Evolutionary conservation across 805 yeast genomes (phyloP).

Genomic region (Yamadazyma sp.): DNA sequence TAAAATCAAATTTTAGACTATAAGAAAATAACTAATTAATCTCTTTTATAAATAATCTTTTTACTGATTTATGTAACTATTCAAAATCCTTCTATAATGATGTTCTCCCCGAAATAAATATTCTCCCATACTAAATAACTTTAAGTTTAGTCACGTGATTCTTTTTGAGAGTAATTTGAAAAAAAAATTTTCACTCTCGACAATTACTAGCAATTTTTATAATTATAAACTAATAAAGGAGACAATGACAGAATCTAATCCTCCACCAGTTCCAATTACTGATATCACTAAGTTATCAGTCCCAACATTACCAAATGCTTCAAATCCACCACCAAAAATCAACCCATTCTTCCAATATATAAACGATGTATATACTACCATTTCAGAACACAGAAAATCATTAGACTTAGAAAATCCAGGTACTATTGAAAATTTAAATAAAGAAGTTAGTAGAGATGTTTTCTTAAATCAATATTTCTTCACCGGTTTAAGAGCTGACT

Average conservation of each 20-base stretch:
- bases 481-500: conserved; percentile 95
- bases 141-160: too few relatives aligned
- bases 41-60: too few relatives aligned
- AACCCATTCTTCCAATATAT: conserved; percentile 80
- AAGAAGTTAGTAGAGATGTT: conserved; percentile 92
- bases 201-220: conserved; percentile 1
- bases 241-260: conserved; percentile 4
- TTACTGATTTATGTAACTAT: too few relatives aligned
- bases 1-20: too few relatives aligned
- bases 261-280: conserved; percentile 48
- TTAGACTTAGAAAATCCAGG: conserved; percentile 90
- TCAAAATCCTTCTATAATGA: too few relatives aligned
- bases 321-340: conserved; percentile 54
- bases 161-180: too few relatives aligned
- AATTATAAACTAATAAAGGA: background rate
- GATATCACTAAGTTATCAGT: conserved; percentile 57
- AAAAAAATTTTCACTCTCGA: conserved; percentile 7
- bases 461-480: conserved; percentile 85
- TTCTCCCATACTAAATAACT: too few relatives aligned
- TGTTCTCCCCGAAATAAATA: too few relatives aligned
- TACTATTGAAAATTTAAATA: conserved; percentile 86
- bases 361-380: conserved; percentile 68
- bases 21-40: too few relatives aligned
- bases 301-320: conserved; percentile 57
- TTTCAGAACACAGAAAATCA: conserved; percentile 75